Percentiles rank a stretch among this genome's conserved stretches.
Evolutionary conservation across 768 basidiomycete species (phyloP).

Genomic region (Rhodotorula sphaerocarpa): DNA sequence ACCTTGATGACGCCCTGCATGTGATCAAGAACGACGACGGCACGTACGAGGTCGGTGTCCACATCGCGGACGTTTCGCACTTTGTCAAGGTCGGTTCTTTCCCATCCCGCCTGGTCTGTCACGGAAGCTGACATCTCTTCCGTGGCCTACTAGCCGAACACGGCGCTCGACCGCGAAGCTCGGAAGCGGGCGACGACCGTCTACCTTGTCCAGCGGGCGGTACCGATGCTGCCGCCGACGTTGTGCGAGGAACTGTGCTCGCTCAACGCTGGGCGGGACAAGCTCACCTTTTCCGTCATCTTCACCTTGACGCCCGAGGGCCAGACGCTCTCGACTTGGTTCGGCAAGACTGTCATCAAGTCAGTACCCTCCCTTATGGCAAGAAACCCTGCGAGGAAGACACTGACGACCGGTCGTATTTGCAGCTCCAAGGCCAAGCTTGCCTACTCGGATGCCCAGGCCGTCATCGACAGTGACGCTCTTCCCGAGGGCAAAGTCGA

Average conservation of each 20-base stretch:
- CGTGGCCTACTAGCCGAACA: conserved; percentile 45
- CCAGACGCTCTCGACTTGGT: conserved; percentile 76
- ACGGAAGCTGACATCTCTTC: too few species aligned
- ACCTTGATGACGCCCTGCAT: conserved; percentile 90
- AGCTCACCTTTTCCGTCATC: conserved; percentile 79
- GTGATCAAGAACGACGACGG: conserved; percentile 83
- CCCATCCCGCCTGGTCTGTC: not conserved
- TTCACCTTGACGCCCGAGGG: conserved; percentile 80
- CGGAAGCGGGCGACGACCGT: conserved; percentile 88
- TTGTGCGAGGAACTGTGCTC: conserved; percentile 89
- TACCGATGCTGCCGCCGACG: conserved; percentile 94
- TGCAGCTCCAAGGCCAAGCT: conserved; percentile 75
- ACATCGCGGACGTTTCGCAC: conserved; percentile 90
- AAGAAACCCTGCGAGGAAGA: too few species aligned
- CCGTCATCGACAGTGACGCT: conserved; percentile 64
- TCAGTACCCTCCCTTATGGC: too few species aligned
- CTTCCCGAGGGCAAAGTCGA: conserved; percentile 52
- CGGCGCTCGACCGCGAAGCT: conserved; percentile 95
- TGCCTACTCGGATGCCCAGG: conserved; percentile 71
- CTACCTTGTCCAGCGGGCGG: conserved; percentile 88
- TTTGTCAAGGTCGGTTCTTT: conserved; percentile 60
- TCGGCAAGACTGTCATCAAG: conserved; percentile 87
- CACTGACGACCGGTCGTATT: too few species aligned
- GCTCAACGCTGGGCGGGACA: conserved; percentile 75
- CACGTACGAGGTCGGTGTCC: conserved; percentile 85